These are phyloP conservation scores for Alnus glutinosa DNA, from an alignment of 306 rosid genomes.

Conservation along the genomic window DNA sequence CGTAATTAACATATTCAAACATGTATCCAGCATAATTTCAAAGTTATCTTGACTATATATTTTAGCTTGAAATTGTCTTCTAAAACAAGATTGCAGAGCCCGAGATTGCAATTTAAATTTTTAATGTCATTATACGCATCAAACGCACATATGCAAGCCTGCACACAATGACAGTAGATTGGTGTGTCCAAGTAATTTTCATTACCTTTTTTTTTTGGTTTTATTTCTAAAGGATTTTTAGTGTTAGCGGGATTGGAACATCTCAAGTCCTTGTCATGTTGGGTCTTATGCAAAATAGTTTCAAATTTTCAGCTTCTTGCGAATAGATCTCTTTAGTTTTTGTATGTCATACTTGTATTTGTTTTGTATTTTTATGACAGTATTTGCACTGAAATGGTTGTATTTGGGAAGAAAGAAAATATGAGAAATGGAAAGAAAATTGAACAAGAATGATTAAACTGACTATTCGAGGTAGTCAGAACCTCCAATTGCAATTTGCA, in stretches of 20 bases:
- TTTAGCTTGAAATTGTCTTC: conserved; percentile 8
- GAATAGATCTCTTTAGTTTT: background rate
- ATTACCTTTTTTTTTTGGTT: too few species aligned
- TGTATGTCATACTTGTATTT: background rate
- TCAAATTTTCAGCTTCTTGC: background rate
- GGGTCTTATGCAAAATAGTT: background rate
- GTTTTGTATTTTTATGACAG: too few species aligned
- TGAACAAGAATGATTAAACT: too few species aligned
- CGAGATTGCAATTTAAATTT: background rate
- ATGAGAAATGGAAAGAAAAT: too few species aligned
- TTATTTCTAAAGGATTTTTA: background rate
- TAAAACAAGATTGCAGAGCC: background rate
- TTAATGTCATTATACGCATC: background rate
- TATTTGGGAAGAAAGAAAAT: too few species aligned
- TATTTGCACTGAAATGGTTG: too few species aligned
- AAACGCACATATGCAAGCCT: background rate
- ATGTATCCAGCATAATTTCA: background rate
- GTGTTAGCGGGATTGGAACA: background rate
- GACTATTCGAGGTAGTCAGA: too few species aligned
- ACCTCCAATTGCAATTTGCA: too few species aligned
- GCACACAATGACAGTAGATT: background rate
- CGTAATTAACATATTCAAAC: background rate
- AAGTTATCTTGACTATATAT: background rate
- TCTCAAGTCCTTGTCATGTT: background rate
- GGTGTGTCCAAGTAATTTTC: background rate